Conservation (phyloP, 495 filamentous ascomycete genomes). For the Jackrogersella minutella region DNA sequence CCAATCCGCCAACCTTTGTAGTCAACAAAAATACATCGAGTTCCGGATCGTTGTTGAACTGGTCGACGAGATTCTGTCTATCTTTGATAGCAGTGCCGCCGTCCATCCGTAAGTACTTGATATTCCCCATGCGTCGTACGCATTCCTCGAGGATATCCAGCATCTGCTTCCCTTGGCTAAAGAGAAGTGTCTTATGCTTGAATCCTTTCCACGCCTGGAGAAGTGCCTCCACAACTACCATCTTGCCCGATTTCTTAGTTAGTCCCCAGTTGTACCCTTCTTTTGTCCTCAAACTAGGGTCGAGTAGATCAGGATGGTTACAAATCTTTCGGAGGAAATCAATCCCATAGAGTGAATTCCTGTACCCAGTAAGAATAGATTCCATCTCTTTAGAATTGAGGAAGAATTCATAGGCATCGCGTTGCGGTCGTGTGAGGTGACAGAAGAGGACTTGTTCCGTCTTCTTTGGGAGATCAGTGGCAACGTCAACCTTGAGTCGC, state of each 20-base stretch:
- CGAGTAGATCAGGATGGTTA: conserved; percentile 90
- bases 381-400: conserved; percentile 84
- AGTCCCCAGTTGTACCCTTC: conserved; percentile 75
- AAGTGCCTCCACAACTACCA: conserved; percentile 87
- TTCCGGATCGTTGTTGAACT: conserved; percentile 83
- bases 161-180: conserved; percentile 91
- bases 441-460: conserved; percentile 95
- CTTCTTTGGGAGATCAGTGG: conserved; percentile 91
- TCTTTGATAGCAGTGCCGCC: conserved; percentile 84
- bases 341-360: conserved; percentile 86
- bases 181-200: conserved; percentile 90
- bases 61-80: conserved; percentile 84
- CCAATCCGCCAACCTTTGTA: conserved; percentile 92
- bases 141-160: conserved; percentile 90
- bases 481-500: conserved; percentile 91
- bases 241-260: conserved; percentile 83
- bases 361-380: conserved; percentile 73
- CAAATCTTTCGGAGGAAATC: conserved; percentile 95
- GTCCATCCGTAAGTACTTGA: conserved; percentile 91
- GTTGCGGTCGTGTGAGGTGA: conserved; percentile 80
- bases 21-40: conserved; percentile 91
- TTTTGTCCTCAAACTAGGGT: conserved; percentile 67
- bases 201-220: conserved; percentile 84
- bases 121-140: conserved; percentile 67
- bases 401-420: conserved; percentile 78